A percentile compares a stretch with the other conserved stretches of the same genome.
phyloP scores from a whole-genome alignment of 23 red algal genomes.

The Agarophyton chilense region DNA sequence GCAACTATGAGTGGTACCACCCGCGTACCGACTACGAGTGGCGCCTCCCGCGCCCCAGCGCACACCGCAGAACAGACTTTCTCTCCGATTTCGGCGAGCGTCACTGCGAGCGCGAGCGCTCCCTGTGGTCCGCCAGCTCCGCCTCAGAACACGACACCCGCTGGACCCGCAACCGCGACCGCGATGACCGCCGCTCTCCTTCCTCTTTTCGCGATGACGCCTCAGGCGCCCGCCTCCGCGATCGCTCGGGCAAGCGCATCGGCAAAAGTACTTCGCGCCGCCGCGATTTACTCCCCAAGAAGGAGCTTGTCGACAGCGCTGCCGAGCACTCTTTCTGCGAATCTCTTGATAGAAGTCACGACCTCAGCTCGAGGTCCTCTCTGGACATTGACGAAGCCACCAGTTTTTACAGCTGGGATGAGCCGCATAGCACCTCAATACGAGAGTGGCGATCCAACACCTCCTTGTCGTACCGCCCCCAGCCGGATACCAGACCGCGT shows the following conservation, averaged over 20 bases:
- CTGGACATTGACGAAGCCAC: conserved; percentile 62
- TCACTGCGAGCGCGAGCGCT: conserved; percentile 1
- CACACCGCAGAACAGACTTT: neutral
- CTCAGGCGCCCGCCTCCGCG: neutral
- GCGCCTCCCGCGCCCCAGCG: neutral
- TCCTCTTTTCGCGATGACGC: conserved; percentile 31
- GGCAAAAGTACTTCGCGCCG: conserved; percentile 8
- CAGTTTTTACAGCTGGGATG: conserved; percentile 60
- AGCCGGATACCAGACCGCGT: conserved; percentile 39
- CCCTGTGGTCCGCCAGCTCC: conserved; percentile 24
- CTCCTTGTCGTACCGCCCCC: conserved; percentile 39
- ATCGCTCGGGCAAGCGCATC: conserved; percentile 22
- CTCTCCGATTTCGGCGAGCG: conserved; percentile 22
- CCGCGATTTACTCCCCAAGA: conserved; percentile 36
- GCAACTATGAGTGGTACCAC: conserved; percentile 13
- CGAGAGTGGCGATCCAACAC: conserved; percentile 51
- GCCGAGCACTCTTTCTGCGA: conserved; percentile 18
- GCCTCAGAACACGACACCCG: neutral
- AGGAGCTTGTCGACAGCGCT: conserved; percentile 40
- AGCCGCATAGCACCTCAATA: conserved; percentile 51
- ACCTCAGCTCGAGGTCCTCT: conserved; percentile 41
- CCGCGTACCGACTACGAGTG: conserved; percentile 39
- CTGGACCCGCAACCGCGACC: conserved; percentile 8
- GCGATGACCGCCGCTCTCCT: conserved; percentile 27
- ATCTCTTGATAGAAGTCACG: conserved; percentile 18